phyloP scores from a whole-genome alignment of 208 protist species.

The Angomonas ambiguus region DNA sequence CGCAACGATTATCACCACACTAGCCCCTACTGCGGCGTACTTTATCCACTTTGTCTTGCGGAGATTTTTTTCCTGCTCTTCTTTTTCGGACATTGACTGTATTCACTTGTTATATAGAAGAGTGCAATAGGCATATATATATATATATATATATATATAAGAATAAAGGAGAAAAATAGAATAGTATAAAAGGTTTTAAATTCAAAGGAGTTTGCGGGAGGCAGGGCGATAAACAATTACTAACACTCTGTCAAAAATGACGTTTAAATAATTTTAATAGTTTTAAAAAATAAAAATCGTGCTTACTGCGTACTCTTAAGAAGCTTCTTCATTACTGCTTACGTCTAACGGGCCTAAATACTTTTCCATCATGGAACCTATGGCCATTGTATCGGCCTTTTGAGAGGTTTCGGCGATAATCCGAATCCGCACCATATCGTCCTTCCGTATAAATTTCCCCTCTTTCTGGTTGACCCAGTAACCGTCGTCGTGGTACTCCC shows the following conservation, averaged over 20 bases:
- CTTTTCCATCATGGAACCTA: slow-evolving; percentile 64
- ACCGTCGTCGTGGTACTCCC: slow-evolving; percentile 6
- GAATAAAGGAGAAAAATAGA: background rate
- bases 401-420: slow-evolving; percentile 80
- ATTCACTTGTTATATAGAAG: background rate
- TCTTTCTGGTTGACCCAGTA: slow-evolving; percentile 72
- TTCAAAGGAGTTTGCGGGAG: background rate
- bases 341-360: slow-evolving; percentile 55
- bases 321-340: background rate
- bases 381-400: slow-evolving; percentile 56
- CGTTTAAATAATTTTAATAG: background rate
- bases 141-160: background rate
- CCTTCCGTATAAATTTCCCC: slow-evolving; percentile 52
- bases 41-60: slow-evolving; percentile 10
- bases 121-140: no score
- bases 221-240: background rate
- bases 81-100: background rate
- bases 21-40: slow-evolving; percentile 19
- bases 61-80: background rate
- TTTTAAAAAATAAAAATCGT: background rate
- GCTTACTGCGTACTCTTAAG: background rate
- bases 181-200: background rate
- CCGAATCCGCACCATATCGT: slow-evolving; percentile 68
- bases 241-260: background rate
- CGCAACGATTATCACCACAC: slow-evolving; percentile 22